phyloP scores from a whole-genome alignment of 2,329 filamentous ascomycete genomes.

The Eutypella sp. region DNA sequence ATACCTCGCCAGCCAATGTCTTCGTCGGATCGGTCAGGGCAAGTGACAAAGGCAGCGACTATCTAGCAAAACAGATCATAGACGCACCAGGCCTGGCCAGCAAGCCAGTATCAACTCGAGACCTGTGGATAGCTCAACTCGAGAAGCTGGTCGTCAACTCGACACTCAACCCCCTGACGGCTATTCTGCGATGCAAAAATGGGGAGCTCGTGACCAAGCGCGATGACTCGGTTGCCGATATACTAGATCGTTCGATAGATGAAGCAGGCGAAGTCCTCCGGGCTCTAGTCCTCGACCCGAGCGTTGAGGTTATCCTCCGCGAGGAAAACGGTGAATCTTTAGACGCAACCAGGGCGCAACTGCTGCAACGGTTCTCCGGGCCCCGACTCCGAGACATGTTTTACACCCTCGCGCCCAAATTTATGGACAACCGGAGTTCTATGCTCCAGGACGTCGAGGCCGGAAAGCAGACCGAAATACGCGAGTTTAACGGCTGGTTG shows the following conservation, averaged over 20 bases:
- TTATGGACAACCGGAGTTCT: slow-evolving; percentile 51
- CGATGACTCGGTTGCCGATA: slow-evolving; percentile 41
- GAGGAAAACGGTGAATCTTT: slow-evolving; percentile 2
- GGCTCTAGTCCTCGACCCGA: slow-evolving; percentile 58
- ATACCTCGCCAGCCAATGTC: slow-evolving; percentile 46
- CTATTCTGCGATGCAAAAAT: slow-evolving; percentile 70
- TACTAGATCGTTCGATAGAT: slow-evolving; percentile 65
- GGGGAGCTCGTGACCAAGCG: slow-evolving; percentile 65
- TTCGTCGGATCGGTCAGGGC: slow-evolving; percentile 42
- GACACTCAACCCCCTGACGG: slow-evolving; percentile 81
- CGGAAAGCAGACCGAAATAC: slow-evolving; percentile 49
- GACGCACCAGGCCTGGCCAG: slow-evolving; percentile 39
- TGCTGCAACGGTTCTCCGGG: slow-evolving; percentile 40
- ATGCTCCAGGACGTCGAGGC: slow-evolving; percentile 57
- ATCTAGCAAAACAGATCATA: slow-evolving; percentile 39
- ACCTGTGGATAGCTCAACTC: slow-evolving; percentile 62
- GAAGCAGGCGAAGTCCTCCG: slow-evolving; percentile 73
- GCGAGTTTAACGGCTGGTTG: slow-evolving; percentile 57
- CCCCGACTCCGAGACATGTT: slow-evolving; percentile 40
- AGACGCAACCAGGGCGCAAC: slow-evolving; percentile 36
- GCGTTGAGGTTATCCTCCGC: slow-evolving; percentile 33
- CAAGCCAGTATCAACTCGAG: slow-evolving; percentile 31
- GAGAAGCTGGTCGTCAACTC: slow-evolving; percentile 82
- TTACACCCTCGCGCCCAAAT: slow-evolving; percentile 41
- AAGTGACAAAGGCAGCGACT: slow-evolving; percentile 20